phyloP scores from a whole-genome alignment of 2,329 filamentous ascomycete genomes.

The Botrytis aclada region DNA sequence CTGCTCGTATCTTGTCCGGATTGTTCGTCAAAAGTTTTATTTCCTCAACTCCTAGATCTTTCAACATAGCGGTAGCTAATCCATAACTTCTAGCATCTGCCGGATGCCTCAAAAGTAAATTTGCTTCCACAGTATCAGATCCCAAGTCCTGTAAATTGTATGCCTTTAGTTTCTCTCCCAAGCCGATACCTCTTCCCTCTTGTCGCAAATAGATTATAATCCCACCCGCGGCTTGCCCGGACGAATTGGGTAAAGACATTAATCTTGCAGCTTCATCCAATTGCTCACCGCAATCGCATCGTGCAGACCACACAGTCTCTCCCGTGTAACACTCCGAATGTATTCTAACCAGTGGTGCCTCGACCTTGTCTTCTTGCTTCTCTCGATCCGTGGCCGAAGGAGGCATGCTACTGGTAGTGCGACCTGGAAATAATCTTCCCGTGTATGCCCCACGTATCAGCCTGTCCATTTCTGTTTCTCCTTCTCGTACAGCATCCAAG shows the following conservation, averaged over 20 bases:
- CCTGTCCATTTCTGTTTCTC: slow-evolving; percentile 82
- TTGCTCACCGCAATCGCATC: slow-evolving; percentile 97
- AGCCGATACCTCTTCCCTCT: slow-evolving; percentile 90
- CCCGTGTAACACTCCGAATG: slow-evolving; percentile 98
- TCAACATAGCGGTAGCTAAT: slow-evolving; percentile 90
- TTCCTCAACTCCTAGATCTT: slow-evolving; percentile 76
- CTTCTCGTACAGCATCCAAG: slow-evolving; percentile 67
- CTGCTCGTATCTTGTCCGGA: slow-evolving; percentile 90
- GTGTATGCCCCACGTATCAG: slow-evolving; percentile 95
- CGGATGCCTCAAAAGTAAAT: slow-evolving; percentile 83
- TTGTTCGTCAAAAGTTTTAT: slow-evolving; percentile 92
- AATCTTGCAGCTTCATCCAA: slow-evolving; percentile 91
- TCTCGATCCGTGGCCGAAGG: slow-evolving; percentile 6
- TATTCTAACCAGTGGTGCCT: slow-evolving; percentile 76
- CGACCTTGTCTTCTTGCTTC: slow-evolving; percentile 18
- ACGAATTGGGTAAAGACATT: slow-evolving; percentile 70
- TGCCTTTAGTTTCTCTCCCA: slow-evolving; percentile 94
- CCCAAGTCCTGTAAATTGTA: slow-evolving; percentile 97
- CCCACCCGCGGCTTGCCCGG: slow-evolving; percentile 55
- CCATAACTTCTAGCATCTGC: slow-evolving; percentile 95
- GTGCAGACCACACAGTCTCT: slow-evolving; percentile 96
- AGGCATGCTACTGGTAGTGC: slow-evolving; percentile 52
- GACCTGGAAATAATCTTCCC: slow-evolving; percentile 80
- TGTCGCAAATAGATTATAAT: slow-evolving; percentile 95
- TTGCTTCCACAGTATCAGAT: slow-evolving; percentile 96